Evolutionary conservation across 495 filamentous ascomycete species (phyloP), one percentile per base, ranked within the genome.

Genomic region (Articulospora tetracladia): DNA sequence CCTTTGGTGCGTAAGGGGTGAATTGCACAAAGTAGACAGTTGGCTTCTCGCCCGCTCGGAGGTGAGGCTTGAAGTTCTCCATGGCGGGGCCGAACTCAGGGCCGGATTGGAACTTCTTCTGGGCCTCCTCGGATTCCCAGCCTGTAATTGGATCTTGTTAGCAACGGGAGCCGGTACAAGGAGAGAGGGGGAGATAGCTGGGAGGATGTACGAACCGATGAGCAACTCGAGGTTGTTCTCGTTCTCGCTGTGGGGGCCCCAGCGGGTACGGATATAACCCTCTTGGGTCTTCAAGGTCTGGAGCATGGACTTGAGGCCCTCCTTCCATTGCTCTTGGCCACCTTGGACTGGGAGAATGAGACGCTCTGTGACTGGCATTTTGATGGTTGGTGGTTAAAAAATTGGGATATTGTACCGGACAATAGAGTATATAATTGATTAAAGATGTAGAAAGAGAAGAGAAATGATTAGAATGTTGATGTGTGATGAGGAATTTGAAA

Each of bases 271-370:
- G 53, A 64, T 55, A 47, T 64, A 49, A 4, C 56, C 56, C 0
- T 64, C 61, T 48, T 59, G 61, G 39, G 59, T 59, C 61, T 60
- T 64, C n/a, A 64, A 30, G 17, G 57, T 64, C 30, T 64, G 61
- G 3, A 60, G 56, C 23, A 64, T 27, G 56, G 39, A 60, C 47
- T 64, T 59, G 25, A 64, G 36, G 39, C 25, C 22, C 6, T 64
- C 57, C 41, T 64, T 64, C 41, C 61, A 64, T 57, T 49, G 19
- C 19, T 59, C 56, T 44, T 19, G 20, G n/a, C 61, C 61, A 19
- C 47, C 57, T 13, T 55, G 20, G 19, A 52, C 51, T 39, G 61
- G 51, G 57, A 64, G 59, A 20, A 60, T 64, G 61, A 59, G 46
- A 13, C 61, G 59, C 28, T 64, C 41, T 11, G 61, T 64, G 56